Conservation (phyloP, 2,329 filamentous ascomycete species). For the Phaeosphaeria sp. region DNA sequence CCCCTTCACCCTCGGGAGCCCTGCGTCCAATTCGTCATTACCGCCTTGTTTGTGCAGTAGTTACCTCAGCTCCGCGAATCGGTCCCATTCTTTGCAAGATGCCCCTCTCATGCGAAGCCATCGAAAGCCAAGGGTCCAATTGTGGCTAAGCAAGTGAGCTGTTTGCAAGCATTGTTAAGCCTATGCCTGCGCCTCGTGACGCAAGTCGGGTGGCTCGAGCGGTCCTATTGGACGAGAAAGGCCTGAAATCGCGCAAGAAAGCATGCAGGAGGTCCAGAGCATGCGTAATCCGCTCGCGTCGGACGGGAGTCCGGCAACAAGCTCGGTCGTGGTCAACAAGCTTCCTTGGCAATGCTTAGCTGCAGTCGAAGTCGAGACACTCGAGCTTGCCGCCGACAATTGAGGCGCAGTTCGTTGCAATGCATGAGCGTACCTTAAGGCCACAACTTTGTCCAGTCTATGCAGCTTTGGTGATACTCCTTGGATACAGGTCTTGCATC, state of each 20-base stretch:
- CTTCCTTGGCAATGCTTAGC: constrained; percentile 42
- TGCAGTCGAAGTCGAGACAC: neutral
- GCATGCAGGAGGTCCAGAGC: constrained; percentile 21
- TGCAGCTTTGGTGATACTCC: neutral
- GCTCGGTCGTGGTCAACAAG: constrained; percentile 20
- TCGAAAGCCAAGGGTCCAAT: constrained; percentile 26
- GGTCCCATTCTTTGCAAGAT: constrained; percentile 18
- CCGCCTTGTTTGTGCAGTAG: constrained; percentile 1
- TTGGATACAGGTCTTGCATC: neutral
- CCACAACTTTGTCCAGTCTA: no score
- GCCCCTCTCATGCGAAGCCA: constrained; percentile 26
- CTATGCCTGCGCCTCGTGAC: constrained; percentile 22
- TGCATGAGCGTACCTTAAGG: no score
- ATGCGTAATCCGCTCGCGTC: constrained; percentile 30
- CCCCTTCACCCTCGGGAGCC: constrained; percentile 4
- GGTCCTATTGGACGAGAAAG: constrained; percentile 20
- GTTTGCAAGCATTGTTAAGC: constrained; percentile 7
- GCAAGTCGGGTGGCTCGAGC: constrained; percentile 9
- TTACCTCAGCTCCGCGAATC: constrained; percentile 10
- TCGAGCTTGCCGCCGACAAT: no score
- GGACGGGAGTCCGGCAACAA: constrained; percentile 7
- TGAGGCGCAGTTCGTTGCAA: no score
- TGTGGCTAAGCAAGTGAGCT: constrained; percentile 26
- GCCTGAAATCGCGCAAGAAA: constrained; percentile 8
- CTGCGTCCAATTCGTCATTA: constrained; percentile 19